These are phyloP conservation scores for Sclerotinia trifoliorum DNA, from an alignment of 2,329 filamentous ascomycete genomes.

Conservation along the genomic window DNA sequence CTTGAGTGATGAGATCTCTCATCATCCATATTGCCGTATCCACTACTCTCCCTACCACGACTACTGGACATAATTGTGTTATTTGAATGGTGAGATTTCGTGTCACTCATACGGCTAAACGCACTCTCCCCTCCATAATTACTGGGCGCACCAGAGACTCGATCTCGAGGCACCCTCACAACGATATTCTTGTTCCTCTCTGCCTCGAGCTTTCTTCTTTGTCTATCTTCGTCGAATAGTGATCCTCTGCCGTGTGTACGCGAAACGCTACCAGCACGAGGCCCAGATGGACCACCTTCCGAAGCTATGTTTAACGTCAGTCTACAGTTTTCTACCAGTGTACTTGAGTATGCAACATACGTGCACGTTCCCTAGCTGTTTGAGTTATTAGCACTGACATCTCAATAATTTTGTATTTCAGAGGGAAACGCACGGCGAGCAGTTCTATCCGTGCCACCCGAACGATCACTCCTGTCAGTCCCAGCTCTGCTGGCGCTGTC, in stretches of 20 bases:
- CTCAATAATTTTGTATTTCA: neutral
- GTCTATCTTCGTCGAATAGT: neutral
- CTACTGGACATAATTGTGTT: neutral
- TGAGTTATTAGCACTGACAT: neutral
- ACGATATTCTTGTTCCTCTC: too few species aligned
- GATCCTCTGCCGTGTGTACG: neutral
- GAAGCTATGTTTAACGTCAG: neutral
- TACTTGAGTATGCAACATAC: neutral
- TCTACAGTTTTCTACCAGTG: neutral
- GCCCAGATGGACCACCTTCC: neutral
- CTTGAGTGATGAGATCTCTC: neutral
- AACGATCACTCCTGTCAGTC: neutral
- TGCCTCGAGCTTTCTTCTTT: too few species aligned
- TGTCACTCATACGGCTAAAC: neutral
- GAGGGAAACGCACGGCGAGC: neutral
- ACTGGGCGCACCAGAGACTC: neutral
- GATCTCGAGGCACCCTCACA: too few species aligned
- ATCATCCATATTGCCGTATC: too few species aligned
- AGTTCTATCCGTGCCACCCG: neutral
- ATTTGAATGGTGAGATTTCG: neutral
- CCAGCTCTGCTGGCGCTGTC: neutral
- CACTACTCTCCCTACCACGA: too few species aligned
- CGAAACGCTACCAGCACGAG: too few species aligned
- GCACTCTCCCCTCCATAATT: neutral
- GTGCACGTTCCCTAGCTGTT: neutral